A percentile compares a stretch with the other conserved stretches of the same genome.
Evolutionary conservation across 73 alveolate species (phyloP).

Genomic region (Paramecium caudatum): DNA sequence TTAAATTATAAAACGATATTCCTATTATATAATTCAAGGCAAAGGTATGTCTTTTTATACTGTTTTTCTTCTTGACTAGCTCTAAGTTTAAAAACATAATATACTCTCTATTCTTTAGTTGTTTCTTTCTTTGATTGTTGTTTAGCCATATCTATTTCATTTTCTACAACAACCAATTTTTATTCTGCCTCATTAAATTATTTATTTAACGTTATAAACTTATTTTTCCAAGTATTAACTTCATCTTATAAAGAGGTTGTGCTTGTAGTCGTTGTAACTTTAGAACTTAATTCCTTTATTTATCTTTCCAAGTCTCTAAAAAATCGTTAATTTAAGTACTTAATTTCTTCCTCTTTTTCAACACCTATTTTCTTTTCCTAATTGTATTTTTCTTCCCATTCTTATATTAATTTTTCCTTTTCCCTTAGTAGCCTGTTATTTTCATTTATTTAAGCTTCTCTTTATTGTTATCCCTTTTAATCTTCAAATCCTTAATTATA

Average conservation of each 20-base stretch:
- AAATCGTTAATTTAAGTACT: neutral
- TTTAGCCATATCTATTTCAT: slow-evolving; percentile 6
- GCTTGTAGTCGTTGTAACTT: neutral
- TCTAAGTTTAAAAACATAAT: neutral
- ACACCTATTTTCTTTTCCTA: neutral
- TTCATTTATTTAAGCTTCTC: neutral
- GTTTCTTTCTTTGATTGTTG: neutral
- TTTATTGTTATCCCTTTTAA: neutral
- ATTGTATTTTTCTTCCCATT: slow-evolving; percentile 7
- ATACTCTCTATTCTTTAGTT: neutral
- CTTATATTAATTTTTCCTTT: neutral
- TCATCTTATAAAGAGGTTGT: neutral
- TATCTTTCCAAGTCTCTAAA: neutral
- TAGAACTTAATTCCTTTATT: neutral
- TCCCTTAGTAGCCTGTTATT: neutral
- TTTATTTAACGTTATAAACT: slow-evolving; percentile 15
- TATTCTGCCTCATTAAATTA: slow-evolving; percentile 23
- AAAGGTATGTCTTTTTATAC: neutral
- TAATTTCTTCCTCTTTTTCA: slow-evolving; percentile 36
- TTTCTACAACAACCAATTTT: slow-evolving; percentile 28
- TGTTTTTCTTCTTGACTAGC: slow-evolving; percentile 9
- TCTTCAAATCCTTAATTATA: slow-evolving; percentile 25
- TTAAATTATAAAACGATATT: neutral
- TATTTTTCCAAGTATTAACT: neutral
- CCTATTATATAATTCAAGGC: neutral